Conservation (phyloP, 2,329 filamentous ascomycete species). For the Xylaria sp. region DNA sequence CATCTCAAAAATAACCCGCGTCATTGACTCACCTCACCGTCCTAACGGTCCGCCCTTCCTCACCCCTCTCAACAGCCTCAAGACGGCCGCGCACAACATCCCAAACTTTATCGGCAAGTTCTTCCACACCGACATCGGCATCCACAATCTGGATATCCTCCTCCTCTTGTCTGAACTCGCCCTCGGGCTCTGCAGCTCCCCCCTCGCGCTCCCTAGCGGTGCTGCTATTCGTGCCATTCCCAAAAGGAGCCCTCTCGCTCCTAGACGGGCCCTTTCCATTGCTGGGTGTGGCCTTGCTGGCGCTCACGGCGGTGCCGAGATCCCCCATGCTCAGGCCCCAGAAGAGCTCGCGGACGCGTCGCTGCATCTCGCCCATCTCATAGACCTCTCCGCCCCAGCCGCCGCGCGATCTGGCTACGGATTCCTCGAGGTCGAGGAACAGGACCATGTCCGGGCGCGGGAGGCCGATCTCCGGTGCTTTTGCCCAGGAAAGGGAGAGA, state of each 20-base stretch:
- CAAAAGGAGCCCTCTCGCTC: constrained; percentile 21
- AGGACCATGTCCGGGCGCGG: constrained; percentile 88
- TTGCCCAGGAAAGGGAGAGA: constrained; percentile 81
- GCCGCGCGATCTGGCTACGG: constrained; percentile 77
- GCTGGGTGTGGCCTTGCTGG: constrained; percentile 13
- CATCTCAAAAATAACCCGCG: background rate
- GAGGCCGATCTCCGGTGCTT: constrained; percentile 84
- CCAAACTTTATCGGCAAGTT: constrained; percentile 68
- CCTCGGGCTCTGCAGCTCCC: constrained; percentile 24
- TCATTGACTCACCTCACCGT: constrained; percentile 51
- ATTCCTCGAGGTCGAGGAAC: constrained; percentile 84
- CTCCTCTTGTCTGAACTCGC: constrained; percentile 59
- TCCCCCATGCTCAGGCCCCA: constrained; percentile 63
- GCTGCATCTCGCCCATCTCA: constrained; percentile 85
- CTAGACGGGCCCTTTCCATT: constrained; percentile 29
- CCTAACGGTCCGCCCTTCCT: constrained; percentile 59
- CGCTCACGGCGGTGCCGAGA: constrained; percentile 48
- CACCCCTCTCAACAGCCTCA: constrained; percentile 61
- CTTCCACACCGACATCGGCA: constrained; percentile 64
- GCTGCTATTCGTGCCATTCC: constrained; percentile 33
- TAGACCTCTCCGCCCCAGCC: constrained; percentile 92
- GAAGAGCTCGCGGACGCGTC: constrained; percentile 79
- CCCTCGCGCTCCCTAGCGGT: constrained; percentile 29
- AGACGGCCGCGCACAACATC: constrained; percentile 58
- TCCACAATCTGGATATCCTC: constrained; percentile 66